These are phyloP conservation scores for bread wheat (Triticum aestivum) DNA, from an alignment of 176 grass and related monocot species.

Conservation along the genomic window DNA sequence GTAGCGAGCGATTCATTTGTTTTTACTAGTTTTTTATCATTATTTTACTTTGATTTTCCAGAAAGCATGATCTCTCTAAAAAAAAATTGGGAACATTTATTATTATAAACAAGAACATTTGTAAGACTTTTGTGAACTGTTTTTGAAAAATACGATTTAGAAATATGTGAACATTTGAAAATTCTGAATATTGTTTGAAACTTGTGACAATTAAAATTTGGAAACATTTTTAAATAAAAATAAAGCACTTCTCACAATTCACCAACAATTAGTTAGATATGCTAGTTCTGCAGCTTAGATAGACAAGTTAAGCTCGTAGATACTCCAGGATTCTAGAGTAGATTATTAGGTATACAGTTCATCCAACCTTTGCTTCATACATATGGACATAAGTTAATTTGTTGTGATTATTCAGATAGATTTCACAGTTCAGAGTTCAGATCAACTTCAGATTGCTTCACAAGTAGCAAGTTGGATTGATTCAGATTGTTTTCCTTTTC, in stretches of 20 bases:
- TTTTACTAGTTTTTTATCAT: too few species aligned
- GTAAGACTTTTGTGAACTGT: too few species aligned
- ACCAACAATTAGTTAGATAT: not conserved
- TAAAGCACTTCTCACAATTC: conserved; percentile 12
- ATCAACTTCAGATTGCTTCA: not conserved
- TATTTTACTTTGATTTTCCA: too few species aligned
- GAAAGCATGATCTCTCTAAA: too few species aligned
- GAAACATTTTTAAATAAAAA: too few species aligned
- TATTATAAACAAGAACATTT: too few species aligned
- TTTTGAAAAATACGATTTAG: too few species aligned
- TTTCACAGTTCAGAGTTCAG: not conserved
- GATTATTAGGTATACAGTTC: not conserved
- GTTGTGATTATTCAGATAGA: not conserved
- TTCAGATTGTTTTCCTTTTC: not conserved
- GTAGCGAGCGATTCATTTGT: too few species aligned
- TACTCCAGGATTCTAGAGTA: not conserved
- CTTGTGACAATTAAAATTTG: too few species aligned
- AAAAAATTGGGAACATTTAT: too few species aligned
- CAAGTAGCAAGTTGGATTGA: not conserved
- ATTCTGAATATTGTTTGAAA: too few species aligned
- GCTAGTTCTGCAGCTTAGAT: not conserved
- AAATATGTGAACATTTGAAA: too few species aligned
- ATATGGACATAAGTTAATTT: not conserved
- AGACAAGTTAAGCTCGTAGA: not conserved
- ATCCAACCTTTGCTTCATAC: not conserved